These are phyloP conservation scores for Saccharomyces hybrid DNA, from an alignment of 1,139 yeast genomes.

Conservation along the genomic window DNA sequence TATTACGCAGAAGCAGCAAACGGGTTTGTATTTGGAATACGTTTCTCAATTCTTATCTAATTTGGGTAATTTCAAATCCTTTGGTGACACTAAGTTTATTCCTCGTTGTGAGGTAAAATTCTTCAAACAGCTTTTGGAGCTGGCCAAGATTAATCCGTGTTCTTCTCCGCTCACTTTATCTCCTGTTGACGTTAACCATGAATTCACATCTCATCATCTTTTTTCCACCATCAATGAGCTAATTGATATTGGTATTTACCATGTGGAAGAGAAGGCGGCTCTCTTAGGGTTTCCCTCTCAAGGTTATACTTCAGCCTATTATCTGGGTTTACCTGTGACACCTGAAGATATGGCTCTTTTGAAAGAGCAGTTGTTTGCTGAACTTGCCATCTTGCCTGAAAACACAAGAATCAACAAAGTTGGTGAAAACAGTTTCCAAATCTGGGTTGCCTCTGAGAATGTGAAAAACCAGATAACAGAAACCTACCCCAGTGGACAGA, in stretches of 20 bases:
- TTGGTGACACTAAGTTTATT: constrained; percentile 80
- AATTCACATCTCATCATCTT: constrained; percentile 5
- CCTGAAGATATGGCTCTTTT: constrained; percentile 57
- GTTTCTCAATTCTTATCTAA: constrained; percentile 73
- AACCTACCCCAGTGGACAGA: constrained; percentile 37
- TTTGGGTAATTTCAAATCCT: constrained; percentile 80
- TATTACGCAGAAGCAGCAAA: constrained; percentile 25
- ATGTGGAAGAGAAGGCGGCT: constrained; percentile 39
- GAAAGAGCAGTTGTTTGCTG: constrained; percentile 50
- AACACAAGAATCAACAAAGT: constrained; percentile 64
- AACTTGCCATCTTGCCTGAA: constrained; percentile 65
- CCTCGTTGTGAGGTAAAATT: constrained; percentile 48
- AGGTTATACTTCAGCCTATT: constrained; percentile 71
- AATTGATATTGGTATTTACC: constrained; percentile 36
- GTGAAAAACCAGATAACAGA: constrained; percentile 34
- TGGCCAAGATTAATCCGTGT: constrained; percentile 31
- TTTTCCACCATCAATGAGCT: constrained; percentile 42
- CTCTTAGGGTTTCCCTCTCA: constrained; percentile 72
- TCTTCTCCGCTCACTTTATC: constrained; percentile 16
- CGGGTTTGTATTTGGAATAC: constrained; percentile 55
- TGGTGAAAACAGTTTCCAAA: constrained; percentile 39
- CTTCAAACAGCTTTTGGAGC: constrained; percentile 40
- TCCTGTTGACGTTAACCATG: constrained; percentile 10
- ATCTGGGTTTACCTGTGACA: constrained; percentile 42
- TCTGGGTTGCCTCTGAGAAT: constrained; percentile 55